A percentile compares a stretch with the other conserved stretches of the same genome.
These are phyloP conservation scores for Aegilops speltoides DNA, from an alignment of 176 grass and related monocot species.

Conservation along the genomic window DNA sequence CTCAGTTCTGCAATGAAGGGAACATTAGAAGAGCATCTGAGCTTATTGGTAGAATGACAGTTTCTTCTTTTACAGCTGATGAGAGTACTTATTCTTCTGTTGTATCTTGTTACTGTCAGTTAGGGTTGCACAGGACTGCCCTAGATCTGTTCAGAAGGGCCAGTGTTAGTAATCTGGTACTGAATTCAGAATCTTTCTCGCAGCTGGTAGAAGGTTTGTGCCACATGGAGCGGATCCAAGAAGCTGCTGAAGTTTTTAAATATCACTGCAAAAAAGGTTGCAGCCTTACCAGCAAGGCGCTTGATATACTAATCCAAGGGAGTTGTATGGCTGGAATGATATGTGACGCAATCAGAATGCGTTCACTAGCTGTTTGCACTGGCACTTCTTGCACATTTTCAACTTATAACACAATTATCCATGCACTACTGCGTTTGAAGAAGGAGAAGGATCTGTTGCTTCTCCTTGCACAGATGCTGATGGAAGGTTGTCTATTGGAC, in stretches of 20 bases:
- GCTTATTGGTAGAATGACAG: constrained; percentile 57
- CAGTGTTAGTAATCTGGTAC: constrained; percentile 36
- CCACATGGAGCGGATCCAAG: constrained; percentile 29
- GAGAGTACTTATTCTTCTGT: constrained; percentile 46
- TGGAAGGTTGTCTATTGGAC: constrained; percentile 54
- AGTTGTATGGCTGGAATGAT: constrained; percentile 49
- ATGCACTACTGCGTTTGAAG: constrained; percentile 35
- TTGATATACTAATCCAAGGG: constrained; percentile 42
- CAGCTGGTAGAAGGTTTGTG: constrained; percentile 57
- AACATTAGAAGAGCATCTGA: constrained; percentile 49
- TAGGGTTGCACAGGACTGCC: constrained; percentile 39
- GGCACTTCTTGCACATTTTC: constrained; percentile 39
- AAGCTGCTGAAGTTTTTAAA: constrained; percentile 50
- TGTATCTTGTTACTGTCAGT: constrained; percentile 59
- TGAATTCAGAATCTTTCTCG: constrained; percentile 55
- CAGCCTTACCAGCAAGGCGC: constrained; percentile 29
- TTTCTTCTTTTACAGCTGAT: constrained; percentile 55
- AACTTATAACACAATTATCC: constrained; percentile 47
- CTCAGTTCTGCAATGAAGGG: constrained; percentile 39
- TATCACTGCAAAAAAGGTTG: constrained; percentile 45
- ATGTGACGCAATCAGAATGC: constrained; percentile 43
- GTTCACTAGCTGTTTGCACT: constrained; percentile 41
- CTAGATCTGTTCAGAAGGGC: constrained; percentile 42
- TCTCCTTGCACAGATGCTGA: constrained; percentile 59
- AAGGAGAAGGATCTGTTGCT: constrained; percentile 41